Evolutionary conservation across 208 protist species (phyloP).

Genomic region (Wallacemonas sp.): DNA sequence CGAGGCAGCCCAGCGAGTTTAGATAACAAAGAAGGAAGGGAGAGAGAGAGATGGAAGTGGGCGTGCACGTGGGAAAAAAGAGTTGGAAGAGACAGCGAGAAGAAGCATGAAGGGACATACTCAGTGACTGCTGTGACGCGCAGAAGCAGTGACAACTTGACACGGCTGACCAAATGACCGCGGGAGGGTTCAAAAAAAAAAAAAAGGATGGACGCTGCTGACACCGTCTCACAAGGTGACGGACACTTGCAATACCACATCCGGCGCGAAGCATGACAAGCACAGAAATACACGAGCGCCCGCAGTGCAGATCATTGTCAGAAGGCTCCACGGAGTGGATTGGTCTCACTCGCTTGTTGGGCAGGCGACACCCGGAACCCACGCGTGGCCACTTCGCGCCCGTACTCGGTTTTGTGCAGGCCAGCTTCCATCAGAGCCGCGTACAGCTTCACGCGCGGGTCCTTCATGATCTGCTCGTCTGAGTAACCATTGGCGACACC

Average conservation of each 20-base stretch:
- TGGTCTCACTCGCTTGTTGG: conserved; percentile 69
- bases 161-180: not conserved
- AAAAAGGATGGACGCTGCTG: conserved; percentile 10
- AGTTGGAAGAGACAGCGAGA: not conserved
- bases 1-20: too few species aligned
- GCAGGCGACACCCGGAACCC: conserved; percentile 65
- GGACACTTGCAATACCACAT: not conserved
- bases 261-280: not conserved
- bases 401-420: conserved; percentile 76
- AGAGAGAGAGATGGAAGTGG: not conserved
- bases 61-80: not conserved
- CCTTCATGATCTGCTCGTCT: conserved; percentile 73
- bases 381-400: conserved; percentile 57
- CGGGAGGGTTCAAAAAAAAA: not conserved
- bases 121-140: not conserved
- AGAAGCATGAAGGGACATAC: not conserved
- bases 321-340: conserved; percentile 45
- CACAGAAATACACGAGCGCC: conserved; percentile 7
- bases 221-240: conserved; percentile 2
- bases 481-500: conserved; percentile 43
- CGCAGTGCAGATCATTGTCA: conserved; percentile 10
- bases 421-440: conserved; percentile 72
- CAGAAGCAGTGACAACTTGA: not conserved
- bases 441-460: conserved; percentile 79
- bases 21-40: not conserved